phyloP scores from a whole-genome alignment of 2,329 filamentous ascomycete species.

The Aspergillus caelatus region DNA sequence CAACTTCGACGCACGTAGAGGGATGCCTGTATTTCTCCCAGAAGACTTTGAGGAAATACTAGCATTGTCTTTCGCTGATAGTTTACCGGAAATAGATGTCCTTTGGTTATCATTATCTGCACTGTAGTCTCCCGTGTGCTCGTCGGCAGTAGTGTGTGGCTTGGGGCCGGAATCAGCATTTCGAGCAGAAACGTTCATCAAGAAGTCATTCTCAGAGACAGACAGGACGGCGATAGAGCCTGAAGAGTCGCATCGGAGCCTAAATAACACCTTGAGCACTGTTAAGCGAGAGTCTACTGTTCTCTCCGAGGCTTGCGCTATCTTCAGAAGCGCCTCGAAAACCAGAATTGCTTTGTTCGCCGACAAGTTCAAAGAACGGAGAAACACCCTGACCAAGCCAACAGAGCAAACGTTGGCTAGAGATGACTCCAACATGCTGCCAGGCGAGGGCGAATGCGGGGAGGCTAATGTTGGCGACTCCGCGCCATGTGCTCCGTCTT shows the following conservation, averaged over 20 bases:
- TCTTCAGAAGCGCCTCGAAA: conserved; percentile 65
- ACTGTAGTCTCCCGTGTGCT: conserved; percentile 38
- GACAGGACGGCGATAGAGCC: conserved; percentile 73
- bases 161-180: conserved; percentile 56
- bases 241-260: conserved; percentile 79
- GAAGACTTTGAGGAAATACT: conserved; percentile 34
- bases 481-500: conserved; percentile 43
- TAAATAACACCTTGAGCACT: conserved; percentile 77
- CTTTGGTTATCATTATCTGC: conserved; percentile 41
- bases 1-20: conserved; percentile 37
- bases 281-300: conserved; percentile 72
- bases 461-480: conserved; percentile 35
- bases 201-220: conserved; percentile 70
- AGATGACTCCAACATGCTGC: conserved; percentile 35
- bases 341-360: conserved; percentile 65
- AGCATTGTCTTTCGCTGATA: conserved; percentile 34
- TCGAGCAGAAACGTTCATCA: conserved; percentile 73
- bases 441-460: conserved; percentile 34
- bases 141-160: conserved; percentile 45
- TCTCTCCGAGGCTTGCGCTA: conserved; percentile 62
- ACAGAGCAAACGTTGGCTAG: conserved; percentile 67
- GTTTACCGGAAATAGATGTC: conserved; percentile 30
- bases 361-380: conserved; percentile 69
- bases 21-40: conserved; percentile 36
- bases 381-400: conserved; percentile 75